Conservation (phyloP, 805 yeast species). For the Cyberlindnera veronae region DNA sequence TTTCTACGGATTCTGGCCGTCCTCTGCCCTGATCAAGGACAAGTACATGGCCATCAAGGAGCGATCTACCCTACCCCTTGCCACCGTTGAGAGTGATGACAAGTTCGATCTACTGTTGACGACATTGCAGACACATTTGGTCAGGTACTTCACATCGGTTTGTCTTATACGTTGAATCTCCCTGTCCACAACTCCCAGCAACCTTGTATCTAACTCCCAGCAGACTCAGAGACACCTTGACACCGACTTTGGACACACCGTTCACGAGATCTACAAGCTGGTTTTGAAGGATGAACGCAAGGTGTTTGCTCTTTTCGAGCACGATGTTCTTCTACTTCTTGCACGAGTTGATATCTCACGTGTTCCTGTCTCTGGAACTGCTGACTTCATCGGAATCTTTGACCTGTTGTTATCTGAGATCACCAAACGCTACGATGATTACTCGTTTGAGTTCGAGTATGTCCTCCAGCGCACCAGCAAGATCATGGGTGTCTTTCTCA, state of each 20-base stretch:
- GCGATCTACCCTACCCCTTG: neutral
- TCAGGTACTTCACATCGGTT: constrained; percentile 1
- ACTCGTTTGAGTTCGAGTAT: constrained; percentile 7
- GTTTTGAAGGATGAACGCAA: constrained; percentile 8
- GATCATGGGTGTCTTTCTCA: constrained; percentile 15
- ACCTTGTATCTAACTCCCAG: neutral
- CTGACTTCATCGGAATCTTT: constrained; percentile 17
- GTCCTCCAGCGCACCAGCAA: constrained; percentile 14
- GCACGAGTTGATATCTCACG: constrained; percentile 8
- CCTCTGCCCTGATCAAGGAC: constrained; percentile 10
- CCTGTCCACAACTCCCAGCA: too few relatives aligned
- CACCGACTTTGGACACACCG: constrained; percentile 3
- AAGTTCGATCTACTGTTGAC: neutral
- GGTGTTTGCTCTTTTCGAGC: constrained; percentile 11
- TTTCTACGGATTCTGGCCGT: constrained; percentile 5
- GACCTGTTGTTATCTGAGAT: constrained; percentile 15
- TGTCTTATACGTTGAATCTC: too few relatives aligned
- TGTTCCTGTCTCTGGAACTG: constrained; percentile 9
- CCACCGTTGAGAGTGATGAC: neutral
- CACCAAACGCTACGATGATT: constrained; percentile 16
- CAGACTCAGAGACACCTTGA: neutral
- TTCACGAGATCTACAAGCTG: constrained; percentile 11
- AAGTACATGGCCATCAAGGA: constrained; percentile 5
- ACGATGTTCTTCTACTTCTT: constrained; percentile 14
- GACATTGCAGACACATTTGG: constrained; percentile 1